Base-by-base conservation (phyloP, 2,329 filamentous ascomycete species). In the Colletotrichum magnum region DNA sequence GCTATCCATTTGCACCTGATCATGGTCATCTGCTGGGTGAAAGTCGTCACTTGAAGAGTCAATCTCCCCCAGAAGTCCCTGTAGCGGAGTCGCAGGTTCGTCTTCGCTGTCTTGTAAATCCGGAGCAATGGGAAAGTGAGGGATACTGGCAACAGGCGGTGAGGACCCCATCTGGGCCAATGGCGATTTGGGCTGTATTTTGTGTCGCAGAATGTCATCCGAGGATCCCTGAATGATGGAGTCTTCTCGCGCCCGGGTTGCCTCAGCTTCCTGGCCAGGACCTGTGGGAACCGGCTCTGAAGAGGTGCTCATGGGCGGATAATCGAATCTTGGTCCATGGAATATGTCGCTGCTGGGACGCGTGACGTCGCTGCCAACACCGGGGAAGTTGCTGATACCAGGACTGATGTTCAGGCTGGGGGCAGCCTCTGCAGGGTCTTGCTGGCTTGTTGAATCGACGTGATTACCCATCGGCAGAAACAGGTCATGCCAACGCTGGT, bases 401-500 rank as follows among this genome's bases (percentile, higher is more conserved):
- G 58, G 63, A 26, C 62, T 69, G 36, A 67, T 68, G 7, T 62
- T 10, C 6, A 36, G 21, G 24, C 21, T 10, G 16, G 39, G 4
- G 5, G 28, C 13, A 10, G 6, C 12, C 21, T 43, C 54, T 9
- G 12, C 24, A 18, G 28, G 4, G 10, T 18, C 24, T 36, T 51
- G 39, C 21, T 68, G 16, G 6, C 41, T 10, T 6, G 24, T 7
- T 5, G 18, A 41, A 24, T 41, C 18, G 26, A 13, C 15, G 2
- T 26, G n/a, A 6, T 13, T 36, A 7, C 32, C 58, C 12, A 24
- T 52, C 28, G 45, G 43, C 15, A 21, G 28, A 5, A 57, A 24
- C 28, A 64, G 59, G 5, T 39, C 41, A 10, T 58, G 62, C 70
- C 70, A 68, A 21, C 47, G 51, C 12, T 62, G 36, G 16, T 64